Base-by-base conservation (phyloP, 2,329 filamentous ascomycete genomes). In the Madurella mycetomatis region DNA sequence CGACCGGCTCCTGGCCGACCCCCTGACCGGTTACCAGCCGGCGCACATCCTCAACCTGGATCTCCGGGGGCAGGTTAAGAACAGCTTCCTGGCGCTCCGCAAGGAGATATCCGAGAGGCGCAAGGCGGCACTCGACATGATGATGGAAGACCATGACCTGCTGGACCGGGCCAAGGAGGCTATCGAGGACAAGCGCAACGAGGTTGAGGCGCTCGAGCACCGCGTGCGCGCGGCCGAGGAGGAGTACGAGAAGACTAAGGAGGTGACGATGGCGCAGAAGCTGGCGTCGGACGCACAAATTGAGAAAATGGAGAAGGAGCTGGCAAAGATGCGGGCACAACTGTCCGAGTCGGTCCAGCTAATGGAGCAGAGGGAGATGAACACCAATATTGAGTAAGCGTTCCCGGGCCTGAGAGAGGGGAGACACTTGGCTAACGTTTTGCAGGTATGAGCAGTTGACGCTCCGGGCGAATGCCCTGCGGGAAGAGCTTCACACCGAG, bases 401-500 rank as follows among this genome's bases (percentile, higher is more conserved):
- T 9, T 16, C n/a, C 25, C 19, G 16, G 25, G 12, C 16, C 2
- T 3, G 25, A 42, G 11, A 25, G 32, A 11, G 7, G 5, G 13
- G 8, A 15, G n/a, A n/a, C n/a, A n/a, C n/a, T 18, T 12, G 32
- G 40, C 56, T 60, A 16, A 62, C 53, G 42, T 16, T 48, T n/a
- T 34, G 7, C 55, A 92, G 89, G 67, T 95, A 96, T 67, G 92
- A 97, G 68, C 91, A 96, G 68, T 76, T 97, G 46, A 90, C 88
- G n/a, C 82, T 95, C 51, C 83, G 85, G 32, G 90, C 90, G 46
- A 90, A 90, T 60, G 77, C 89, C 1, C 79, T 97, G 19, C 84
- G 94, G n/a, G 94, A 99, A 70, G 92, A 97, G 69, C 79, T 99
- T n/a, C 94, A 99, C 70, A 96, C 91, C 0, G 92, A 96, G 70